Evolutionary conservation across 148 eudicot species (phyloP).

Genomic region (Amaranthus palmeri): DNA sequence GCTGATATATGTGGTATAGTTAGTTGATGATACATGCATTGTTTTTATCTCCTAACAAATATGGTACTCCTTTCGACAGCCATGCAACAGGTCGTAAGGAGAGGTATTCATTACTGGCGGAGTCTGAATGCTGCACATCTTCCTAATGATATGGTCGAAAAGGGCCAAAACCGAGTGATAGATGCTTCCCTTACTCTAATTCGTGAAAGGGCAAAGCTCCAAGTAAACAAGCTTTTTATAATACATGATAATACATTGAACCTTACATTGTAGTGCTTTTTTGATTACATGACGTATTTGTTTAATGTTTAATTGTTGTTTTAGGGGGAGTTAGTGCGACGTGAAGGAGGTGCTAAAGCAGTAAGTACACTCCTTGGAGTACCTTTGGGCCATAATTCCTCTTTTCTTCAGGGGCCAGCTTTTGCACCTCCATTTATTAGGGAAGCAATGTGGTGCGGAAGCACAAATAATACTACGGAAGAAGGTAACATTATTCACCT

Average conservation of each 20-base stretch:
- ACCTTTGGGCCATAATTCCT: constrained; percentile 93
- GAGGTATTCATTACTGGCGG: constrained; percentile 64
- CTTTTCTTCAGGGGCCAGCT: constrained; percentile 96
- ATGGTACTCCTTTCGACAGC: constrained; percentile 19
- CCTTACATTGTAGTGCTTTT: neutral
- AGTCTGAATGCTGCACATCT: constrained; percentile 60
- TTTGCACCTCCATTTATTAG: constrained; percentile 96
- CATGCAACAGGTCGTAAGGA: constrained; percentile 58
- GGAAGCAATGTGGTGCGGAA: constrained; percentile 96
- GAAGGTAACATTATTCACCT: constrained; percentile 41
- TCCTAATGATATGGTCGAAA: constrained; percentile 62
- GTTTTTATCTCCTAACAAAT: neutral
- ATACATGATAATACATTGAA: neutral
- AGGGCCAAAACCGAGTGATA: constrained; percentile 84
- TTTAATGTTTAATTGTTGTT: neutral
- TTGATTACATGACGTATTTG: too few relatives aligned
- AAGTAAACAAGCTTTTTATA: constrained; percentile 35
- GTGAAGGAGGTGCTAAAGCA: constrained; percentile 86
- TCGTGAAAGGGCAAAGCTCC: constrained; percentile 93
- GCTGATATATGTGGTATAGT: too few relatives aligned
- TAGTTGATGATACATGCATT: too few relatives aligned
- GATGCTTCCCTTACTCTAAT: constrained; percentile 97
- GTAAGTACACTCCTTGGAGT: constrained; percentile 84
- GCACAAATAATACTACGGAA: constrained; percentile 91
- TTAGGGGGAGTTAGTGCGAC: constrained; percentile 88